Evolutionary conservation across 345 rosid species (phyloP).

Genomic region (Chamaenerion angustifolium): DNA sequence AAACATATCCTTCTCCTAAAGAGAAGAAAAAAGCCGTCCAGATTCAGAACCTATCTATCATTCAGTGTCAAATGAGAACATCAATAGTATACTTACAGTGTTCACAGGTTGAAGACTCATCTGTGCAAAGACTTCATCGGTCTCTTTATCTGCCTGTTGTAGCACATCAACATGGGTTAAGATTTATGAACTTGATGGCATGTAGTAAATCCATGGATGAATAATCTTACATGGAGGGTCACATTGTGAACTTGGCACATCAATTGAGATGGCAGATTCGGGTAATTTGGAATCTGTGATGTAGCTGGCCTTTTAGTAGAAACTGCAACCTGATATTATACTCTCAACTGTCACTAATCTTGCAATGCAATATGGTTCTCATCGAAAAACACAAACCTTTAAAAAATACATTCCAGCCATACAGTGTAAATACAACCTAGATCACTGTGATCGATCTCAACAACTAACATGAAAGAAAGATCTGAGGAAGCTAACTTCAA

Average conservation of each 20-base stretch:
- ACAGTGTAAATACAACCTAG: too few species aligned
- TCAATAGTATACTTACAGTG: slow-evolving; percentile 38
- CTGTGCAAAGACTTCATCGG: slow-evolving; percentile 88
- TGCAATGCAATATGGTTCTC: too few species aligned
- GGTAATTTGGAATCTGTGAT: slow-evolving; percentile 86
- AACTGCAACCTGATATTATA: slow-evolving; percentile 53
- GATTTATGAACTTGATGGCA: neutral
- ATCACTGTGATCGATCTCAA: too few species aligned
- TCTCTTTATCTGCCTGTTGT: slow-evolving; percentile 83
- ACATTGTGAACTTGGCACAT: slow-evolving; percentile 97
- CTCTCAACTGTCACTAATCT: neutral
- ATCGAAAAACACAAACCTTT: neutral
- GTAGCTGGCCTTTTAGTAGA: slow-evolving; percentile 86
- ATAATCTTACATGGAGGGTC: slow-evolving; percentile 53
- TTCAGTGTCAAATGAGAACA: neutral
- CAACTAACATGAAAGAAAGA: too few species aligned
- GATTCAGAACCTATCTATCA: neutral
- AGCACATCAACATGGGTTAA: slow-evolving; percentile 4
- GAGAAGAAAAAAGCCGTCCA: slow-evolving; percentile 3
- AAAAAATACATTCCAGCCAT: too few species aligned
- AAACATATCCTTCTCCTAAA: slow-evolving; percentile 78
- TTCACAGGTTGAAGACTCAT: slow-evolving; percentile 95
- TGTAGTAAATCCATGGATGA: neutral
- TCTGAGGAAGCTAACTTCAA: too few species aligned
- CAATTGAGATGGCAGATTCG: slow-evolving; percentile 85